Base-by-base conservation (phyloP, 1,284 basidiomycete genomes). In the Mrakiaceae sp. region DNA sequence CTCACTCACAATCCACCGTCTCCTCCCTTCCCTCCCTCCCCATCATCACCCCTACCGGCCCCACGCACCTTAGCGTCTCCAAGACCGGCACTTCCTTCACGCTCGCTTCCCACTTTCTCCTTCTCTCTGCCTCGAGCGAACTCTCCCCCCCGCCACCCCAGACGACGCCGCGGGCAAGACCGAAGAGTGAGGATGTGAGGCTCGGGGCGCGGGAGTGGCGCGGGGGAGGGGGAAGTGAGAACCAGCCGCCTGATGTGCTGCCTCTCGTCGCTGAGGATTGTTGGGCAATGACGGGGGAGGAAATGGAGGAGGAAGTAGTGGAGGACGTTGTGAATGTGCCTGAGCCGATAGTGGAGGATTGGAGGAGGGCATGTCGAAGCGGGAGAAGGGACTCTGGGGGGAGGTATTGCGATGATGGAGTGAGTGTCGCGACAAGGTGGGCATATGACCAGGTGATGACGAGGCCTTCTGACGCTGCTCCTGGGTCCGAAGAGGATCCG, bases 301-400 rank as follows among this genome's bases (percentile, higher is more conserved):
- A 54, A 69, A 81, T 74, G 40, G 83, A 81, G 12, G 84, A 84
- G 16, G 85, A 83, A 58, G 62, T 44, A 3, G 40, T 58, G 9
- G 55, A 43, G 2, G 64, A 47, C 1, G 55, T 10, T 70, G 69
- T 52, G n/a, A 66, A 56, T 0, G 70, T 68, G 1, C 76, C 76
- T 1, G 76, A 76, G 4, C 77, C 77, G 43, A 77, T 16, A 10
- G 60, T 69, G 0, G 76, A 76, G 63, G 75, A 74, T 60, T 76
- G 75, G 2, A 77, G 70, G 12, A 78, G 67, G 14, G 71, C 65
- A 4, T 74, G 71, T 8, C 75, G 72, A 2, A 78, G 73, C 1
- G 77, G 76, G 16, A 78, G 68, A 51, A 78, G 67, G 0, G 77
- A 75, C 56, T 78, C 77, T 16, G 77, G 76, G 0, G 77, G 77